Evolutionary conservation across 352 stramenopile species (phyloP).

Genomic region (Pythium vanterpoolii): DNA sequence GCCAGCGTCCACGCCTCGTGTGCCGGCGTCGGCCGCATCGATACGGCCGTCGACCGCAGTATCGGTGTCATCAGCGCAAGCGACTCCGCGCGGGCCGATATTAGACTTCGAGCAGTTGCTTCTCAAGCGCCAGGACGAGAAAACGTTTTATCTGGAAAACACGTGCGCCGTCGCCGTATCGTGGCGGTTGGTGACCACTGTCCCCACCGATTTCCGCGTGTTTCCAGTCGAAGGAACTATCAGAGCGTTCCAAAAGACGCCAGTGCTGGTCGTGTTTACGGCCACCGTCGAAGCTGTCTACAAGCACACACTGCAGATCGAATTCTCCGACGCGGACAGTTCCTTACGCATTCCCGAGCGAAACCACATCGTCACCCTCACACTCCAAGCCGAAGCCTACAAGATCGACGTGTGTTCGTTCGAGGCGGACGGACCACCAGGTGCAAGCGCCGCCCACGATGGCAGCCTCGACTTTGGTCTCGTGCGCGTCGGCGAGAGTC

Average conservation of each 20-base stretch:
- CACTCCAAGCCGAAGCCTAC: constrained; percentile 85
- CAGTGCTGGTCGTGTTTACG: constrained; percentile 69
- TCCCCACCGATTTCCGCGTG: constrained; percentile 67
- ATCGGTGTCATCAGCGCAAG: not conserved
- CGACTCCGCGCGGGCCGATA: constrained; percentile 14
- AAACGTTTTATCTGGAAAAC: constrained; percentile 88
- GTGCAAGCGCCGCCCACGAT: constrained; percentile 28
- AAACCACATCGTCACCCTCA: constrained; percentile 30
- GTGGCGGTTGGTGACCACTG: constrained; percentile 49
- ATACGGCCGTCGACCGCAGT: not conserved
- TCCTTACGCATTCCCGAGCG: constrained; percentile 43
- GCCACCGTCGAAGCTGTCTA: constrained; percentile 70
- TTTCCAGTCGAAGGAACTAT: constrained; percentile 73
- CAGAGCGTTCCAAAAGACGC: constrained; percentile 57
- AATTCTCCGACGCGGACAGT: constrained; percentile 84
- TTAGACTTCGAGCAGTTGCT: constrained; percentile 93
- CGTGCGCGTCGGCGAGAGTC: constrained; percentile 89
- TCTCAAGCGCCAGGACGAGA: constrained; percentile 85
- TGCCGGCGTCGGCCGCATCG: not conserved
- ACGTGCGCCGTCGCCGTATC: constrained; percentile 62
- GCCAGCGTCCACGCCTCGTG: constrained; percentile 4
- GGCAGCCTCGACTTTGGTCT: constrained; percentile 90
- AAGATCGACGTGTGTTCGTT: constrained; percentile 89
- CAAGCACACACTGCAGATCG: constrained; percentile 50
- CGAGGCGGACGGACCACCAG: constrained; percentile 40